Percentiles rank a stretch among this genome's conserved stretches.
Conservation (phyloP, 202 grass and related monocot genomes). For the Bolboschoenoplectus hybrid region DNA sequence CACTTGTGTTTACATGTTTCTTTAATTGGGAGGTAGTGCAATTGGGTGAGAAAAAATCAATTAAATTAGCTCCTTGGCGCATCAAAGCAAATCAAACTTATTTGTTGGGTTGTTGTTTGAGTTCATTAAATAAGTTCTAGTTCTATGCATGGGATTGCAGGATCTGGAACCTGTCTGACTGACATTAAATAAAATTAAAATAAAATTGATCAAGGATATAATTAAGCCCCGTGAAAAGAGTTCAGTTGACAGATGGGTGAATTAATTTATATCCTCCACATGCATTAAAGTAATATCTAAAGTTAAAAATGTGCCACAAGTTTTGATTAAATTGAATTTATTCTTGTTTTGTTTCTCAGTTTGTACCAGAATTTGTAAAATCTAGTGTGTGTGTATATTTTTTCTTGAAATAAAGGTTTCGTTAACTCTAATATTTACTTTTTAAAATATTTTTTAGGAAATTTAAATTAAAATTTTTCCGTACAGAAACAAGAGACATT, state of each 20-base stretch:
- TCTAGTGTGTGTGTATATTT: neutral
- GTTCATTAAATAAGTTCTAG: neutral
- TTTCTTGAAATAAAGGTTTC: neutral
- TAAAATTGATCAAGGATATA: neutral
- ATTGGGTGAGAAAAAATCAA: neutral
- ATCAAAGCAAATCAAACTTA: neutral
- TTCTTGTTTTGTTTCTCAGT: neutral
- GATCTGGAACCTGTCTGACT: neutral
- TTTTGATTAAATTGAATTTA: neutral
- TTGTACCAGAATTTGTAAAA: neutral
- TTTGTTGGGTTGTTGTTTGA: neutral
- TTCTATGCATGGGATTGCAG: slow-evolving; percentile 13
- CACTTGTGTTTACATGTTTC: neutral
- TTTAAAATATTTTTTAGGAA: no score
- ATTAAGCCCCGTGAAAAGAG: neutral
- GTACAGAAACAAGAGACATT: no score
- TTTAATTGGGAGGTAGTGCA: neutral
- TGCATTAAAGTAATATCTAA: neutral
- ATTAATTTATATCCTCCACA: neutral
- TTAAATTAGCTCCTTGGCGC: slow-evolving; percentile 6
- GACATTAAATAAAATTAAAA: neutral
- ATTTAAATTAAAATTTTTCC: no score
- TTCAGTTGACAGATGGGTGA: neutral
- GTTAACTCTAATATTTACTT: no score
- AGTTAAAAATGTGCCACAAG: neutral